A percentile compares a stretch with the other conserved stretches of the same genome.
These are phyloP conservation scores for Daldinia loculata DNA, from an alignment of 495 filamentous ascomycete species.

Conservation along the genomic window DNA sequence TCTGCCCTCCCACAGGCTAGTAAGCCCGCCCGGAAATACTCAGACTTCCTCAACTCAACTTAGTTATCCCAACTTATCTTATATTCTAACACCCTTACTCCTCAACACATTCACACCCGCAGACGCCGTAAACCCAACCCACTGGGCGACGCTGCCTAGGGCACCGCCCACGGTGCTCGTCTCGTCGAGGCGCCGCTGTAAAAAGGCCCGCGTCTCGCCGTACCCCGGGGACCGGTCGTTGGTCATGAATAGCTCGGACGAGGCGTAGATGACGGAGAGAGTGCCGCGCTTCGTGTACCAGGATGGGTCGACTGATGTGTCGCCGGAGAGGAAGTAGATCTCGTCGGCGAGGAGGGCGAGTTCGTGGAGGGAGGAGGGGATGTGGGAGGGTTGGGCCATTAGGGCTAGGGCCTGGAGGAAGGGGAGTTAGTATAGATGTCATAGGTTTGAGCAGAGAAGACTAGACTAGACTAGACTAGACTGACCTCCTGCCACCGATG, in stretches of 20 bases:
- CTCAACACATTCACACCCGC: constrained; percentile 68
- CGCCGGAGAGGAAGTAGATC: constrained; percentile 85
- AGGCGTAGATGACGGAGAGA: constrained; percentile 82
- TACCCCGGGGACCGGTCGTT: constrained; percentile 75
- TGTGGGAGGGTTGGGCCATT: constrained; percentile 80
- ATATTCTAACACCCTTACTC: constrained; percentile 71
- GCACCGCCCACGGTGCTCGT: constrained; percentile 63
- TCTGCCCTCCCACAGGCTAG: neutral
- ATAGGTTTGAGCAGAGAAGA: too few species aligned
- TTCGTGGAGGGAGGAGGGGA: constrained; percentile 80
- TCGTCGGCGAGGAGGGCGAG: constrained; percentile 84
- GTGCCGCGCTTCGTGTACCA: constrained; percentile 93
- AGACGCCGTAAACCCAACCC: constrained; percentile 78
- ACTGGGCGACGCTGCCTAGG: constrained; percentile 70
- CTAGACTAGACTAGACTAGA: constrained; percentile 6
- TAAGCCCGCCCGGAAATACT: neutral
- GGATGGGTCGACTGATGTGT: constrained; percentile 77
- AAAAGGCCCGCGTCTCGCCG: constrained; percentile 77
- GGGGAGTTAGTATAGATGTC: neutral
- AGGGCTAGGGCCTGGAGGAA: constrained; percentile 77
- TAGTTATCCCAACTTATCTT: constrained; percentile 5
- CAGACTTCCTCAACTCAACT: neutral
- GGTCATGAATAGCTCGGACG: constrained; percentile 92
- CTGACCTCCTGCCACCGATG: constrained; percentile 84
- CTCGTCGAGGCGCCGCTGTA: constrained; percentile 80